Evolutionary conservation across 768 basidiomycete species (phyloP).

Genomic region (Lactarius psammicola): DNA sequence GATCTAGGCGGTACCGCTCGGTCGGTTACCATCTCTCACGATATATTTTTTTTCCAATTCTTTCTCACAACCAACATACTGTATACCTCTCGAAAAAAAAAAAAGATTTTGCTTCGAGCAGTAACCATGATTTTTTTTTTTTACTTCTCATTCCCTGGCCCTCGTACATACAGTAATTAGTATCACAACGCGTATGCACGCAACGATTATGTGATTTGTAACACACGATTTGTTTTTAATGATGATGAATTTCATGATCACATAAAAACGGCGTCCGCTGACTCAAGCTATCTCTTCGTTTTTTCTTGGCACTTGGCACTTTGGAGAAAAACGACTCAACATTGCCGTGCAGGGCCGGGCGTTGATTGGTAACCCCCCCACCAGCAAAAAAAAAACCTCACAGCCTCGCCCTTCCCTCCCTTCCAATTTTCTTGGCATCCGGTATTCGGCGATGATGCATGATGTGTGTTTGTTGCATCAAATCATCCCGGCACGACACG

Average conservation of each 20-base stretch:
- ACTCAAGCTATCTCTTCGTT: background rate
- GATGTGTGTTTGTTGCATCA: background rate
- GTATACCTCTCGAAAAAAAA: too few relatives aligned
- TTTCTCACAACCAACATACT: too few relatives aligned
- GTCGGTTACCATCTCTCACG: background rate
- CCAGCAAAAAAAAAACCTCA: background rate
- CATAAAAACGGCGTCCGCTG: background rate
- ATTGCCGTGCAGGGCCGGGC: background rate
- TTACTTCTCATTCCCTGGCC: background rate
- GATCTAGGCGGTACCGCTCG: background rate
- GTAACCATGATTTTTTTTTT: background rate
- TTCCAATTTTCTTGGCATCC: background rate
- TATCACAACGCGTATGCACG: background rate
- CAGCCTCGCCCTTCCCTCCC: background rate
- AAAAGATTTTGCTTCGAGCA: background rate
- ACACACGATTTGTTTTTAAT: background rate
- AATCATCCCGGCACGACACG: background rate
- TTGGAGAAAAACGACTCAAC: background rate
- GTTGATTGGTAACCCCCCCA: background rate
- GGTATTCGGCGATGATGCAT: background rate
- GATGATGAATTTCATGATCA: too few relatives aligned
- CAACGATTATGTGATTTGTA: background rate
- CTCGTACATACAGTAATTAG: background rate
- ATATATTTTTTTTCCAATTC: too few relatives aligned
- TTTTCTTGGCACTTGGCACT: background rate